Percentiles rank a stretch among this genome's conserved stretches.
Evolutionary conservation across 768 basidiomycete genomes (phyloP).

Genomic region (Psilocybe subaeruginosa): DNA sequence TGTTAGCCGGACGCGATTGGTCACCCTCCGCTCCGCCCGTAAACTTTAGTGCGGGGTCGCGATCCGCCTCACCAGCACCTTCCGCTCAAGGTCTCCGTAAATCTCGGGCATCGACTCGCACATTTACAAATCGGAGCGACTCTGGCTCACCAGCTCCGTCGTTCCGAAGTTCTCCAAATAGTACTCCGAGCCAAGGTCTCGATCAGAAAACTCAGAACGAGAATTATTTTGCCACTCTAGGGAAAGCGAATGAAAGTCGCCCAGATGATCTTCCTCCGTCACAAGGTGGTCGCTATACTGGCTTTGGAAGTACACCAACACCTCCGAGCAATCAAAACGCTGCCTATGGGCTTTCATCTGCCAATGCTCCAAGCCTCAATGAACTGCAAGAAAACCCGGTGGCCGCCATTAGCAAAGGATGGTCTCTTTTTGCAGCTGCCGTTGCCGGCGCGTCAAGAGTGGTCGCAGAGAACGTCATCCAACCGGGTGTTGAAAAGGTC

Average conservation of each 20-base stretch:
- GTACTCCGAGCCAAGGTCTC: conserved; percentile 43
- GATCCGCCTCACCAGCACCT: conserved; percentile 57
- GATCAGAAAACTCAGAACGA: conserved; percentile 86
- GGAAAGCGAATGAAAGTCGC: conserved; percentile 78
- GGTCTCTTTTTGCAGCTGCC: conserved; percentile 92
- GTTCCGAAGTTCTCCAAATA: conserved; percentile 46
- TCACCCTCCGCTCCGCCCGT: conserved; percentile 72
- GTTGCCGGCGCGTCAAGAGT: conserved; percentile 78
- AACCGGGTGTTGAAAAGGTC: conserved; percentile 84
- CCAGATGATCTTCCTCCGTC: conserved; percentile 85
- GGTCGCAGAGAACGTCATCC: conserved; percentile 86
- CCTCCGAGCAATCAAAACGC: conserved; percentile 63
- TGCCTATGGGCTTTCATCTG: conserved; percentile 74
- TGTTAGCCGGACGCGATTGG: conserved; percentile 79
- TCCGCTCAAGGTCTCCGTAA: conserved; percentile 86
- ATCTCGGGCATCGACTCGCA: conserved; percentile 73
- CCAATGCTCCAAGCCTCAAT: conserved; percentile 72
- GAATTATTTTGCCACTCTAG: conserved; percentile 81
- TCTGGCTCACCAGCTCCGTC: conserved; percentile 59
- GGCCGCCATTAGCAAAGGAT: conserved; percentile 88
- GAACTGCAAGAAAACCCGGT: conserved; percentile 90
- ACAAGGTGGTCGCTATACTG: conserved; percentile 91
- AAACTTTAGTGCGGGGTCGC: conserved; percentile 37
- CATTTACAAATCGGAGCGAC: conserved; percentile 52
- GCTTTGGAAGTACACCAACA: conserved; percentile 88